These are phyloP conservation scores for Suhomyces atakaporum DNA, from an alignment of 1,139 yeast genomes.

Conservation along the genomic window DNA sequence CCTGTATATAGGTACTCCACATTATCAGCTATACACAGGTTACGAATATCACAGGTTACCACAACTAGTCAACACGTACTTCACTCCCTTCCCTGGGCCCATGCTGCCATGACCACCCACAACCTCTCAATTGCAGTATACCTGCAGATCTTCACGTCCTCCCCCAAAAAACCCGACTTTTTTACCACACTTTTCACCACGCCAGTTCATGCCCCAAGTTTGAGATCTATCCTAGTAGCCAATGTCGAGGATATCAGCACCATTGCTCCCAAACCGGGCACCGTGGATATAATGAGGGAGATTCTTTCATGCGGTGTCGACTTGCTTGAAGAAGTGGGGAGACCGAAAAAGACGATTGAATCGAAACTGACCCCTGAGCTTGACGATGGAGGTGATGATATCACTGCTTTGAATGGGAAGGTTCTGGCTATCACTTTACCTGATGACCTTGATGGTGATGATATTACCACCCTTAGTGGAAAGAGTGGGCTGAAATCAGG, in stretches of 20 bases:
- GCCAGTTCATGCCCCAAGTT: conserved; percentile 28
- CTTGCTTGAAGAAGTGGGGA: conserved; percentile 24
- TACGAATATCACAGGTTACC: not conserved
- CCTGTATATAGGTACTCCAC: too few species aligned
- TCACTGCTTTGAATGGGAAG: conserved; percentile 22
- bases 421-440: conserved; percentile 10
- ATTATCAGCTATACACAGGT: not conserved
- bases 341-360: too few species aligned
- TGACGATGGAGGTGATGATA: conserved; percentile 29
- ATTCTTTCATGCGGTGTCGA: conserved; percentile 25
- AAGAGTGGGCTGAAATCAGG: conserved; percentile 2
- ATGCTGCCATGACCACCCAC: conserved; percentile 2
- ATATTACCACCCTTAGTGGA: conserved; percentile 30
- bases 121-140: conserved; percentile 23
- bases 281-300: conserved; percentile 19
- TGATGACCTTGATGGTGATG: conserved; percentile 29
- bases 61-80: not conserved
- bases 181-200: conserved; percentile 29
- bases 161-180: conserved; percentile 24
- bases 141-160: conserved; percentile 27
- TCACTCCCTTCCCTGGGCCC: not conserved
- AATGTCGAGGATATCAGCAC: conserved; percentile 21
- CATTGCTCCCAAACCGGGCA: conserved; percentile 10
- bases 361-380: too few species aligned
- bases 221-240: conserved; percentile 26